Evolutionary conservation across 2,329 filamentous ascomycete species (phyloP).

Genomic region (Fusarium kyushuense): DNA sequence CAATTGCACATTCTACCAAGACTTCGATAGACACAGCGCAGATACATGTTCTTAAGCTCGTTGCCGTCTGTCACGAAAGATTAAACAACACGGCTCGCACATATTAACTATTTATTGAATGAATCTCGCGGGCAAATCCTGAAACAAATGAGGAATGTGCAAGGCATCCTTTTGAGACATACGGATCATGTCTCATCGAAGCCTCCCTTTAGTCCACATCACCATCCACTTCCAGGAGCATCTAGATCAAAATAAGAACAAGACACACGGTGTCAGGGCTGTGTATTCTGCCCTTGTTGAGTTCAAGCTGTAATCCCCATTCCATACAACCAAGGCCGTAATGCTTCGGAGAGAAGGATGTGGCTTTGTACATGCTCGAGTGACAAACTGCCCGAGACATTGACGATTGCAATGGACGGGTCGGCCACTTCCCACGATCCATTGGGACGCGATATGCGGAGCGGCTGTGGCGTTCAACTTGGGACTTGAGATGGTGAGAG

Average conservation of each 20-base stretch:
- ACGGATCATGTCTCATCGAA: constrained; percentile 9
- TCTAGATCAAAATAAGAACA: not conserved
- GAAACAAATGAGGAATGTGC: constrained; percentile 22
- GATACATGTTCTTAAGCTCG: no score
- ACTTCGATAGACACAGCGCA: no score
- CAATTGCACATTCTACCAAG: not conserved
- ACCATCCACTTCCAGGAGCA: not conserved
- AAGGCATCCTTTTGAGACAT: not conserved
- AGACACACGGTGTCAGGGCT: not conserved
- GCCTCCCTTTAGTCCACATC: constrained; percentile 12
- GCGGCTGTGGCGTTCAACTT: not conserved
- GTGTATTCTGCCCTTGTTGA: not conserved
- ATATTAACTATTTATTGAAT: not conserved
- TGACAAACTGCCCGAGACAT: constrained; percentile 1
- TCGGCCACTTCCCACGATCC: no score
- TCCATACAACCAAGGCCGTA: not conserved
- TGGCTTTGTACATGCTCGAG: not conserved
- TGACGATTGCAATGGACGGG: not conserved
- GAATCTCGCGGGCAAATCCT: not conserved
- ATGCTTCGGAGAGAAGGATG: not conserved
- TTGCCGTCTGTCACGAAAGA: not conserved
- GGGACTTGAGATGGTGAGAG: not conserved
- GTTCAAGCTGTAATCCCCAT: constrained; percentile 1
- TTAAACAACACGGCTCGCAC: no score
- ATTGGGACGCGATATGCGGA: not conserved